Base-by-base conservation (phyloP, 2,329 filamentous ascomycete genomes). In the Hymenoscyphus fructigenus region DNA sequence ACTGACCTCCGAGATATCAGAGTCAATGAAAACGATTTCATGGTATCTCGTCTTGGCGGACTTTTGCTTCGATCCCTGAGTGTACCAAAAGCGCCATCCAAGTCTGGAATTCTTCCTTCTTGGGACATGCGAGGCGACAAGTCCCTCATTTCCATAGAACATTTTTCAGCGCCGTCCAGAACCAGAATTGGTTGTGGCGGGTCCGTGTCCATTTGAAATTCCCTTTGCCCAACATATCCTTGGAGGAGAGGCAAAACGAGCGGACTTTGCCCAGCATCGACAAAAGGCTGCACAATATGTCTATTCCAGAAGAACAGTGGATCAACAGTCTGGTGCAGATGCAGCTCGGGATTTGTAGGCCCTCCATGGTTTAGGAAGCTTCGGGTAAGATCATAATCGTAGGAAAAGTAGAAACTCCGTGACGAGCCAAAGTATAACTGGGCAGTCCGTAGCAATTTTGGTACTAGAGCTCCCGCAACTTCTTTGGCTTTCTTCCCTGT, bases 331-430 rank as follows among this genome's bases (percentile, higher is more conserved):
- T 86, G 86, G 75, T 92, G 85, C 3, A 97, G 80, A 5, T 93
- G 88, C 4, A 85, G 70, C 57, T 83, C 82, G 15, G 79, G 78
- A 56, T 77, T 76, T 71, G 80, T 77, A 44, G 76, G 75, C 61
- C 77, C 76, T 53, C 20, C 47, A 3, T 73, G 74, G 63, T 75
- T 81, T 2, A 78, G 77, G 63, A 87, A 73, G 67, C 85, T 88
- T 63, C 89, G 85, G 0, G 95, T 98, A 60, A 99, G 85, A 75
- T 99, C 93, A 75, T 94, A 85, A 69, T 99, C 95, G 76, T 99
- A 97, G 0, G 93, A 93, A 76, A 94, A 99, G 80, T 90, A 98
- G 77, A 97, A 98, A 76, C 92, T 97, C 68, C 85, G 85, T 0
- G 90, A 93, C 3, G 88, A 85, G 0, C 91, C 88, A 74, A 97